A percentile compares a stretch with the other conserved stretches of the same genome.
These are phyloP conservation scores for Leptographium wingfieldii DNA, from an alignment of 2,329 filamentous ascomycete genomes.

Conservation along the genomic window DNA sequence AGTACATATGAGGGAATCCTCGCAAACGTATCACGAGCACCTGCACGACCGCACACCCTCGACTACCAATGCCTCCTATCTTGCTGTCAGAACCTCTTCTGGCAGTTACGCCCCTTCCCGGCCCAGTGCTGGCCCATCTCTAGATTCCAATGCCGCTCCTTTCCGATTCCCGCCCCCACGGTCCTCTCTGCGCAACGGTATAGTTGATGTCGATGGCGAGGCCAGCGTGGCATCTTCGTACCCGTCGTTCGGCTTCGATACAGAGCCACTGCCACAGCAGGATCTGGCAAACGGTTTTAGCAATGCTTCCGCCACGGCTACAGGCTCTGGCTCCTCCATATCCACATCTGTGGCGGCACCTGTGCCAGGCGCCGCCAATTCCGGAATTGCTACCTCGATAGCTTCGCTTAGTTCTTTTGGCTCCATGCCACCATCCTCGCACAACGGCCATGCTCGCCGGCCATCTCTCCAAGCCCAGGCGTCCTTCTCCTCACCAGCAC, in stretches of 20 bases:
- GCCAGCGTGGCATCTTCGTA: background rate
- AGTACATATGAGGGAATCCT: constrained; percentile 36
- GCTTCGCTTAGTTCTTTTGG: constrained; percentile 2
- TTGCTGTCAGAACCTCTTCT: constrained; percentile 27
- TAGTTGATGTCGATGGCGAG: background rate
- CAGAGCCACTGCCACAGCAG: background rate
- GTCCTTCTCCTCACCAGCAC: constrained; percentile 4
- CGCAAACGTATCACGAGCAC: constrained; percentile 26
- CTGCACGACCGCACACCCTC: constrained; percentile 31
- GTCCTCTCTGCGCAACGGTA: constrained; percentile 4
- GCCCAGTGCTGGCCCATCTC: constrained; percentile 22
- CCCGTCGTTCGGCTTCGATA: constrained; percentile 1
- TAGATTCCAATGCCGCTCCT: constrained; percentile 32
- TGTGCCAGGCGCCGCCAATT: background rate
- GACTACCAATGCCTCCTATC: constrained; percentile 27
- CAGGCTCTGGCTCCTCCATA: constrained; percentile 1
- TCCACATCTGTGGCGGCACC: constrained; percentile 1
- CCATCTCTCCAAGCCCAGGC: constrained; percentile 23
- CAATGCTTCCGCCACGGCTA: background rate
- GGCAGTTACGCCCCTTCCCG: constrained; percentile 17
- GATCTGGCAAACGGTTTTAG: constrained; percentile 1
- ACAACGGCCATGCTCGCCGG: constrained; percentile 34
- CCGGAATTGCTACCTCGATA: background rate
- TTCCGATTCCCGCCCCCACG: constrained; percentile 23
- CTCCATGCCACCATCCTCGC: constrained; percentile 21